Conservation (phyloP, 257 asterid species). For the Nicotiana paniculata region DNA sequence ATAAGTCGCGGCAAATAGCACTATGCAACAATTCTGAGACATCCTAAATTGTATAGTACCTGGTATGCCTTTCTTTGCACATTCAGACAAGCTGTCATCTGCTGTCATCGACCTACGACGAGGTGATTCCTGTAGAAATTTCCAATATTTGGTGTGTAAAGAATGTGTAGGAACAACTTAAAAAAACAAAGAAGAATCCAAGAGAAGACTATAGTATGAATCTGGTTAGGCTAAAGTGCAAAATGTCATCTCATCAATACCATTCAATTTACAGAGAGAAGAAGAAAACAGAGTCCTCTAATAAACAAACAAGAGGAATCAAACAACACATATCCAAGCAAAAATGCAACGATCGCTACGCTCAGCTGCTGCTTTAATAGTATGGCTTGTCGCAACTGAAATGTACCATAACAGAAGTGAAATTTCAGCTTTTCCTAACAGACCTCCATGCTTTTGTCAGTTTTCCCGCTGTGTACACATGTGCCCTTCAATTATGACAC, state of each 20-base stretch:
- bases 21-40: not conserved
- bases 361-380: not conserved
- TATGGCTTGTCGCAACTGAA: not conserved
- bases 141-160: not conserved
- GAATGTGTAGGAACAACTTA: not conserved
- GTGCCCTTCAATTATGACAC: not conserved
- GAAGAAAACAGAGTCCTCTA: not conserved
- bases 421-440: not conserved
- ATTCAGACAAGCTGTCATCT: conserved; percentile 64
- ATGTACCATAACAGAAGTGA: not conserved
- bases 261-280: not conserved
- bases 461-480: not conserved
- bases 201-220: not conserved
- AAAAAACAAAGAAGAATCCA: not conserved
- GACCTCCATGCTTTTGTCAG: not conserved
- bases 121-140: conserved; percentile 46
- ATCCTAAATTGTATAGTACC: conserved; percentile 34
- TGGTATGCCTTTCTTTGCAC: conserved; percentile 79
- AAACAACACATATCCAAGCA: not conserved
- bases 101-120: conserved; percentile 59
- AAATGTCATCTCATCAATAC: not conserved
- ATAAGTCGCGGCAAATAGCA: not conserved
- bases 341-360: not conserved
- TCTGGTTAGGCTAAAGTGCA: not conserved
- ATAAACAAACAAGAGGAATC: not conserved